Base-by-base conservation (phyloP, 192 early-diverging fungal species). In the Thamnidium elegans region DNA sequence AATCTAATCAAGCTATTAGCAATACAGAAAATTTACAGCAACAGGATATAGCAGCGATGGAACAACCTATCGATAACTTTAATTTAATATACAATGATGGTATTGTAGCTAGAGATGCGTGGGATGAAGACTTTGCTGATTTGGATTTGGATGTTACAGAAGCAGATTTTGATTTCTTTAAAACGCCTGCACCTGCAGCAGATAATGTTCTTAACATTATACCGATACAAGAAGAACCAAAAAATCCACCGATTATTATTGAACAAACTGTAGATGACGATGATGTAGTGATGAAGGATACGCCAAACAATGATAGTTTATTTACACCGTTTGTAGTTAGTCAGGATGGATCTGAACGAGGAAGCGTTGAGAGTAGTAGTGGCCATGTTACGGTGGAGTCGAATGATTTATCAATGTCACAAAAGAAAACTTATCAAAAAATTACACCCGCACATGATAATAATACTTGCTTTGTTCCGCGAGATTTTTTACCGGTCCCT, bases 151-250 rank as follows among this genome's bases (percentile, higher is more conserved):
- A 66, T 44, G 65, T 72, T 14, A 72, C 70, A 9, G 70, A 72
- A 20, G 70, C 65, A 48, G 70, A 72, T 50, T 72, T 62, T 32
- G 60, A 67, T 20, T 72, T 66, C 62, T 72, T 72, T 32, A 59
- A 72, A n/a, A 68, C 47, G 2, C 61, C 61, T 13, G 21, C 48
- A 1, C 5, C 32, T 11, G 14, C 31, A 3, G 9, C 61, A 63
- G 53, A 48, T 48, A 48, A 55, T 15, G 31, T 32, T 3, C 2
- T 34, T 31, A 8, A n/a, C 9, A 20, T 17, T 30, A 39, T n/a
- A 17, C n/a, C 32, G 1, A 55, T 56, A 56, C 7, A 56, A 56
- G n/a, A 55, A 3, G 32, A 39, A 39, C 4, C 15, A 7, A 31
- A 11, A 31, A 13, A 54, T 1, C 21, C 20, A 14, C 20, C 51